These are phyloP conservation scores for Uronychia binucleata DNA, from an alignment of 73 alveolate genomes.

Conservation along the genomic window DNA sequence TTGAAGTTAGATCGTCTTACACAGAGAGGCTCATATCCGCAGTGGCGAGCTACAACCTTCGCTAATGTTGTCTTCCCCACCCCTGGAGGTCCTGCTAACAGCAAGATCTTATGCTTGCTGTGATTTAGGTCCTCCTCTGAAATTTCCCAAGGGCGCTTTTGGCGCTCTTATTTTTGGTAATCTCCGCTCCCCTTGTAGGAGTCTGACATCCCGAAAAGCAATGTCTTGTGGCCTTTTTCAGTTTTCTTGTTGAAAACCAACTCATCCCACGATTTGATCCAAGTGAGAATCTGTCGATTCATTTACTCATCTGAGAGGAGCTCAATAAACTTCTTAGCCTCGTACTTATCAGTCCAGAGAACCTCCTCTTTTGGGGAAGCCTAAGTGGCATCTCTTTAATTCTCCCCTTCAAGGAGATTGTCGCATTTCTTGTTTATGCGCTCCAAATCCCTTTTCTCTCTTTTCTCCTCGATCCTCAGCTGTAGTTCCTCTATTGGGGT, in stretches of 20 bases:
- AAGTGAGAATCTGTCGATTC: constrained; percentile 82
- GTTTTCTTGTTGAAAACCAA: constrained; percentile 63
- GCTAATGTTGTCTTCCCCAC: constrained; percentile 89
- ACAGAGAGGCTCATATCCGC: constrained; percentile 75
- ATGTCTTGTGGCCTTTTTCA: neutral
- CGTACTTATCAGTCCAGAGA: constrained; percentile 76
- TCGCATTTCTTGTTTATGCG: neutral
- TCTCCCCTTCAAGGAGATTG: neutral
- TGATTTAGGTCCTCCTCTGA: neutral
- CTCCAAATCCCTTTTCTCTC: constrained; percentile 13
- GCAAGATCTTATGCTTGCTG: constrained; percentile 53
- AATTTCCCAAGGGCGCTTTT: neutral
- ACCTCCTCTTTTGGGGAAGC: neutral
- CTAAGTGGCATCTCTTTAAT: neutral
- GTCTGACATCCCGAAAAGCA: neutral
- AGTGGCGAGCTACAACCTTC: constrained; percentile 70
- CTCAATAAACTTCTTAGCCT: constrained; percentile 69
- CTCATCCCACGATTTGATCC: constrained; percentile 92
- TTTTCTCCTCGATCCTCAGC: constrained; percentile 5
- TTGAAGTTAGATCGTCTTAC: constrained; percentile 8
- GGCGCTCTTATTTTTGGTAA: neutral
- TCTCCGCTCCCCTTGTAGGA: neutral
- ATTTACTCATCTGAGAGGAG: constrained; percentile 79
- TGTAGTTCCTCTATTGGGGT: constrained; percentile 1
- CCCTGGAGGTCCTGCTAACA: constrained; percentile 92